Evolutionary conservation across 257 asterid species (phyloP), one percentile per base, ranked within the genome.

Genomic region (Jacaranda copaia): DNA sequence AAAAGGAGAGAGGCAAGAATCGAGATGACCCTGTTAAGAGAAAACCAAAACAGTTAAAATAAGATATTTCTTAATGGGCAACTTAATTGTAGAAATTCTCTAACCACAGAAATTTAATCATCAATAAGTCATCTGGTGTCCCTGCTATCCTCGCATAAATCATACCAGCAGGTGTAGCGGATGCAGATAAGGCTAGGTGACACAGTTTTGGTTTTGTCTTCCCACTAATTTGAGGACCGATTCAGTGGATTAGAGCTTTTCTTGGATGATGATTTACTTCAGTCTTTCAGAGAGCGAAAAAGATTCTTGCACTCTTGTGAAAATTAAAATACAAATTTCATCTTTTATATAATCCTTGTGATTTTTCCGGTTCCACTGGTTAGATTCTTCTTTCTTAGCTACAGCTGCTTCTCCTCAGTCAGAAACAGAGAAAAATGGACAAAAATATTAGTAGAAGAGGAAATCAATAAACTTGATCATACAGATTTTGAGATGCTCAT

Each of bases 221-320:
- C 56, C 38, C 69, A 75, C 74, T 43, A 62, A 36, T 70, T 55
- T 38, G 69, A 62, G 53, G 71, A 53, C 11, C 53, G 55, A 20
- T 70, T 73, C 18, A 13, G 52, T 49, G 71, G 3, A 39, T 62
- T 15, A 42, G 14, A 52, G 25, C 52, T 19, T 1, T 52, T 72
- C 12, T 8, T 3, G 13, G 53, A 55, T 42, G 56, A 13, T 48
- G 4, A 7, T 39, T 39, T n/a, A 52, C 3, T 64, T 64, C 25
- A n/a, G 9, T 61, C 49, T 43, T 42, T 43, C 52, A n/a, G 71
- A 18, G 55, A 40, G 35, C 18, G 36, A 55, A 15, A 40, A 25
- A 8, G 35, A 65, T 6, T 40, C 35, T 42, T 43, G 32, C 51
- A 38, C 69, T 36, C 15, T 18, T 36, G 55, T 36, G 19, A 48